A percentile compares a stretch with the other conserved stretches of the same genome.
These are phyloP conservation scores for Mycothermus thermophilus DNA, from an alignment of 495 filamentous ascomycete species.

Conservation along the genomic window DNA sequence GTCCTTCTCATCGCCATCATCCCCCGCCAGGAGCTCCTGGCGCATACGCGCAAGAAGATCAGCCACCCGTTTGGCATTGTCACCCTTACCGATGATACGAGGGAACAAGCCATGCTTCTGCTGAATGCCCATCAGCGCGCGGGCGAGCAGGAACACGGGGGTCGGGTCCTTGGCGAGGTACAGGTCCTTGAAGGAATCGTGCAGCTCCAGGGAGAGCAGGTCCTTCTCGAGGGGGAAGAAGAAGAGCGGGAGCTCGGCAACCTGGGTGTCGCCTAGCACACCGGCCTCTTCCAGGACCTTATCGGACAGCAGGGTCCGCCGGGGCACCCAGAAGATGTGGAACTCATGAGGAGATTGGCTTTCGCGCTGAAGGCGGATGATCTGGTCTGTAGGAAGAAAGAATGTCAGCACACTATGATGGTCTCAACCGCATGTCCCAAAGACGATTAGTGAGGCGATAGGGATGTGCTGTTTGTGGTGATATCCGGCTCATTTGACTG, in stretches of 20 bases:
- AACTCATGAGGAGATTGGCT: conserved; percentile 86
- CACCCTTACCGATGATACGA: conserved; percentile 89
- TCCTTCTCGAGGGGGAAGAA: conserved; percentile 89
- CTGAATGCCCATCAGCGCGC: conserved; percentile 91
- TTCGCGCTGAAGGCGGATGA: conserved; percentile 74
- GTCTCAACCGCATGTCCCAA: conserved; percentile 1
- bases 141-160: conserved; percentile 70
- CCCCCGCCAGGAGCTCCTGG: conserved; percentile 70
- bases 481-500: conserved; percentile 14
- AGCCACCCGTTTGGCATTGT: conserved; percentile 76
- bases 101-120: conserved; percentile 87
- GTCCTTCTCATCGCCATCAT: conserved; percentile 47
- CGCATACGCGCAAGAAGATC: conserved; percentile 90
- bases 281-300: conserved; percentile 86
- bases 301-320: conserved; percentile 82
- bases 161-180: conserved; percentile 88
- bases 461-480: conserved; percentile 10
- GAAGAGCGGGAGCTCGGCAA: conserved; percentile 70
- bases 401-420: conserved; percentile 24
- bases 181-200: conserved; percentile 72
- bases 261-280: conserved; percentile 81
- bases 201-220: conserved; percentile 78
- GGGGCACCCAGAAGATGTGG: conserved; percentile 82
- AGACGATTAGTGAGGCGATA: conserved; percentile 6
- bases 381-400: conserved; percentile 59